These are phyloP conservation scores for Globisporangium sylvaticum DNA, from an alignment of 352 stramenopile genomes.

Conservation along the genomic window DNA sequence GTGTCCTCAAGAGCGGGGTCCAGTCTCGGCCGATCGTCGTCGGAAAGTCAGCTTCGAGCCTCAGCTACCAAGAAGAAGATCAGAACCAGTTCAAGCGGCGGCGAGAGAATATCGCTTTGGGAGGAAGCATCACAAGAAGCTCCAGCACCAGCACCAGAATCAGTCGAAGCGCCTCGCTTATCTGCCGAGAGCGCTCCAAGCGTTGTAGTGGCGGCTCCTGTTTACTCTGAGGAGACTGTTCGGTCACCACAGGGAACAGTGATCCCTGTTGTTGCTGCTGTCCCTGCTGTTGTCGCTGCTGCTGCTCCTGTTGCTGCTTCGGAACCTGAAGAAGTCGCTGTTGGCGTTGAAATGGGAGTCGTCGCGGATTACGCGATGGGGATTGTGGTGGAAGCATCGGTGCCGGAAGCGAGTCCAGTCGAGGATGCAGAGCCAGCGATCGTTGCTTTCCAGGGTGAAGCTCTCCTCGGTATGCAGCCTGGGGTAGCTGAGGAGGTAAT, in stretches of 20 bases:
- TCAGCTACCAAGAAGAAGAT: not conserved
- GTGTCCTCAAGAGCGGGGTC: not conserved
- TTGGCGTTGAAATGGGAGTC: conserved; percentile 32
- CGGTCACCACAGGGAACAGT: not conserved
- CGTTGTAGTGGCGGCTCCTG: not conserved
- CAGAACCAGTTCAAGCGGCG: conserved; percentile 6
- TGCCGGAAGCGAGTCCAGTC: conserved; percentile 6
- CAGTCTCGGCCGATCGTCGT: not conserved
- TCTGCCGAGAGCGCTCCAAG: not conserved
- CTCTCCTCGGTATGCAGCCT: not conserved
- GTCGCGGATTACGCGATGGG: conserved; percentile 36
- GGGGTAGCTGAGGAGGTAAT: not conserved
- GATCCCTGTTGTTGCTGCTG: not conserved
- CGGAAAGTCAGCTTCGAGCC: not conserved
- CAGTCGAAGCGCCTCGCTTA: not conserved
- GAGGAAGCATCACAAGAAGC: conserved; percentile 7
- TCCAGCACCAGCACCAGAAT: not conserved
- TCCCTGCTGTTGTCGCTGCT: not conserved
- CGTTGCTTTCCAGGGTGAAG: not conserved
- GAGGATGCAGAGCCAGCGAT: conserved; percentile 4
- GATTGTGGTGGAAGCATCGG: conserved; percentile 23
- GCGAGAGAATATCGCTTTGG: conserved; percentile 11
- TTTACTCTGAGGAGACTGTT: not conserved
- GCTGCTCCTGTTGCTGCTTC: conserved; percentile 11
- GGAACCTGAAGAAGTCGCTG: conserved; percentile 15